Evolutionary conservation across 177 flowering plant species (phyloP).

Genomic region (Vitis hybrid): DNA sequence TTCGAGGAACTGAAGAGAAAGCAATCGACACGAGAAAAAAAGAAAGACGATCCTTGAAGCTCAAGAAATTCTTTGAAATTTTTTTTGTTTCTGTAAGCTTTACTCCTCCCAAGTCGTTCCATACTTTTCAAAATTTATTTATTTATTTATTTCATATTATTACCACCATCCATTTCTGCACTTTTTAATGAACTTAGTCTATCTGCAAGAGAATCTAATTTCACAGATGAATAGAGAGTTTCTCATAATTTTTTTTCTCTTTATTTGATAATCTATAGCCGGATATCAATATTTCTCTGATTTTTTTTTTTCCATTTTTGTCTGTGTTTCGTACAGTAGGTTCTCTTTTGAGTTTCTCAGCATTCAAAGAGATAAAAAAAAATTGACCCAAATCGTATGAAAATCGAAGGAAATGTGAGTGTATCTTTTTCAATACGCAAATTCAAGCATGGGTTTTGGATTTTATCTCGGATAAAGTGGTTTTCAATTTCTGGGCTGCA

Average conservation of each 20-base stretch:
- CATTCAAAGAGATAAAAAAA: neutral
- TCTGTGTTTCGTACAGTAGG: neutral
- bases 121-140: no score
- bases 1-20: no score
- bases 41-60: no score
- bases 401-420: slow-evolving; percentile 19
- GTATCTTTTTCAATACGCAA: slow-evolving; percentile 21
- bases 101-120: no score
- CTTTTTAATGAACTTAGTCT: no score
- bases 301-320: neutral
- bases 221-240: neutral
- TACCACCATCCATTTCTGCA: no score
- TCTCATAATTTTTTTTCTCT: neutral
- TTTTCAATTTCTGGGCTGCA: slow-evolving; percentile 39
- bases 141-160: no score
- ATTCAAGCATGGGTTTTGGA: slow-evolving; percentile 30
- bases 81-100: no score
- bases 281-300: neutral
- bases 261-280: neutral
- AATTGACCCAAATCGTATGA: slow-evolving; percentile 16
- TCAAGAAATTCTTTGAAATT: no score
- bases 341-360: neutral
- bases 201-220: no score
- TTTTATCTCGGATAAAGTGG: slow-evolving; percentile 28
- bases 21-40: no score